Percentiles rank a stretch among this genome's conserved stretches.
Evolutionary conservation across 73 alveolate species (phyloP).

Genomic region (Tetrahymena thermophila): DNA sequence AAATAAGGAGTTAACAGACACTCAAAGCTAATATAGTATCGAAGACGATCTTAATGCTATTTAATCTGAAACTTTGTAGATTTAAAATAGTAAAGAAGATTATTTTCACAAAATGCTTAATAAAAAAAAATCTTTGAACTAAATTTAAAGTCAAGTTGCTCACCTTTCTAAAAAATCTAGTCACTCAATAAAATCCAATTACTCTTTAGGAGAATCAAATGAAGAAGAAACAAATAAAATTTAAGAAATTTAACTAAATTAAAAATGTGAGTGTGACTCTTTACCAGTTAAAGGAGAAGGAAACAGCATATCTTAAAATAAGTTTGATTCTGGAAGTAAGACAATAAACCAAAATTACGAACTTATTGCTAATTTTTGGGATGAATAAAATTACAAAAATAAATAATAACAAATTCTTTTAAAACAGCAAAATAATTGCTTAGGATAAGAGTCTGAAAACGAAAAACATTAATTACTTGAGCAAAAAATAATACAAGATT

Average conservation of each 20-base stretch:
- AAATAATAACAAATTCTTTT: neutral
- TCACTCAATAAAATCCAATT: neutral
- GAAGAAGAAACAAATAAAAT: neutral
- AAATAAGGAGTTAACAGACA: neutral
- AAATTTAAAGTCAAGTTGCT: neutral
- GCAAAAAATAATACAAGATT: neutral
- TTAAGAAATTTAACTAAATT: no score
- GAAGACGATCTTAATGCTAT: neutral
- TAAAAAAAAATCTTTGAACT: neutral
- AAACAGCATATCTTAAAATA: neutral
- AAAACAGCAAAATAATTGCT: neutral
- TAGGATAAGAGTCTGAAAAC: neutral
- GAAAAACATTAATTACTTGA: no score
- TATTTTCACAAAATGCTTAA: no score
- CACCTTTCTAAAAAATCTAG: neutral
- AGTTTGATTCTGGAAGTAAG: neutral
- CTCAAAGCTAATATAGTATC: neutral
- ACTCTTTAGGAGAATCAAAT: neutral
- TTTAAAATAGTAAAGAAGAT: neutral
- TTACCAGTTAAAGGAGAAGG: neutral
- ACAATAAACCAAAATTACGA: neutral
- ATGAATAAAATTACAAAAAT: neutral
- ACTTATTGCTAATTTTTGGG: neutral
- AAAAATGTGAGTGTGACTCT: neutral
- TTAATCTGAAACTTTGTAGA: neutral